Evolutionary conservation across 176 grass and related monocot genomes (phyloP).

Genomic region (Oryza glaberrima): DNA sequence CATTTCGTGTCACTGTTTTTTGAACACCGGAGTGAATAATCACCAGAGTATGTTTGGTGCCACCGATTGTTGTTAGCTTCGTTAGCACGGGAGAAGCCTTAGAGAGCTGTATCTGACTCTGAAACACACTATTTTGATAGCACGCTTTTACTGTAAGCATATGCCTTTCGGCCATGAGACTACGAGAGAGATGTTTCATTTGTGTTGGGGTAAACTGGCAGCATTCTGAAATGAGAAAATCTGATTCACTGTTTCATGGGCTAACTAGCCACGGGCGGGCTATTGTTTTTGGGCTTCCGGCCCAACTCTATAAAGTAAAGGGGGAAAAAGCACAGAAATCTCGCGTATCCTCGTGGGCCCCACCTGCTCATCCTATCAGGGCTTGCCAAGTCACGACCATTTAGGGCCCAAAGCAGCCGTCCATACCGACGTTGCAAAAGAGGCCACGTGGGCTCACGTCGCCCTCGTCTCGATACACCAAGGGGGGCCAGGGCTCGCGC

Average conservation of each 20-base stretch:
- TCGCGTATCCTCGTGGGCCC: neutral
- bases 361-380: neutral
- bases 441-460: conserved; percentile 55
- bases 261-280: neutral
- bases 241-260: neutral
- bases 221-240: neutral
- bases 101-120: neutral
- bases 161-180: too few species aligned
- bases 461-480: neutral
- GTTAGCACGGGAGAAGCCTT: neutral
- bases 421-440: neutral
- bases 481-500: neutral
- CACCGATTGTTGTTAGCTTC: conserved; percentile 5
- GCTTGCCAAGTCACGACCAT: neutral
- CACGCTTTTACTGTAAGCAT: neutral
- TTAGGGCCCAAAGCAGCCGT: neutral
- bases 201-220: neutral
- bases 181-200: neutral
- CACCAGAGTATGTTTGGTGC: conserved; percentile 41
- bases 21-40: conserved; percentile 41
- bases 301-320: neutral
- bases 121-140: conserved; percentile 17
- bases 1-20: conserved; percentile 19
- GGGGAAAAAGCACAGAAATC: neutral
- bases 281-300: neutral